These are phyloP conservation scores for Macadamia tetraphylla DNA, from an alignment of 164 flowering plant species.

Conservation along the genomic window DNA sequence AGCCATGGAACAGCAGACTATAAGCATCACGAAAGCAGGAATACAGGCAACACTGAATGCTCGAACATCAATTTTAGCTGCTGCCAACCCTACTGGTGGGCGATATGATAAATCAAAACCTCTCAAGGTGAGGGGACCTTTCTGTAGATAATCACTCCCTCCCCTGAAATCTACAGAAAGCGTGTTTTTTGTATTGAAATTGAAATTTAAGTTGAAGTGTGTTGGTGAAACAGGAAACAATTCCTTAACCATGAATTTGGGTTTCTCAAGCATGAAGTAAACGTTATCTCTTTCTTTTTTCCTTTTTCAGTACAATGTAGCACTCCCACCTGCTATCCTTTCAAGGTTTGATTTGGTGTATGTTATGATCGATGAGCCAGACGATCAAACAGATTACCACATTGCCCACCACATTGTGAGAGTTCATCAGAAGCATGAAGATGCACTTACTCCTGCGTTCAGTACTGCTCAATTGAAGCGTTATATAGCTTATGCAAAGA, in stretches of 20 bases:
- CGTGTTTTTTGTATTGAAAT: not conserved
- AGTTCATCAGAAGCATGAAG: constrained; percentile 91
- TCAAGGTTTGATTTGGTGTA: constrained; percentile 98
- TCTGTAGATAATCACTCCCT: not conserved
- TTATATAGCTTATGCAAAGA: constrained; percentile 85
- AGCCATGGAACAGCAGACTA: constrained; percentile 99
- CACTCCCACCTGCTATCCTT: constrained; percentile 96
- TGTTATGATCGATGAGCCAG: constrained; percentile 98
- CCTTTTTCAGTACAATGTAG: constrained; percentile 81
- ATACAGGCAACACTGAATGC: constrained; percentile 97
- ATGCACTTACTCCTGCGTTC: constrained; percentile 78
- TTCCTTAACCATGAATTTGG: not conserved
- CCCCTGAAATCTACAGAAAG: no score
- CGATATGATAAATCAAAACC: constrained; percentile 96
- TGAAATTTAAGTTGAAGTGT: not conserved
- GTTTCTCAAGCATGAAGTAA: not conserved
- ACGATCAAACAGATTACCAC: constrained; percentile 85
- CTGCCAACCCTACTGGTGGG: constrained; percentile 96
- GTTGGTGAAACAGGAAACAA: not conserved
- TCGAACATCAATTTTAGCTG: constrained; percentile 90
- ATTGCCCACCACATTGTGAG: constrained; percentile 95
- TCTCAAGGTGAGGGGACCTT: constrained; percentile 54
- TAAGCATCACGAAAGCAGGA: constrained; percentile 97
- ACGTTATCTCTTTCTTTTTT: constrained; percentile 1
- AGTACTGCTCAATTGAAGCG: constrained; percentile 81